Conservation (phyloP, 495 filamentous ascomycete genomes). For the Tirmania nivea region DNA sequence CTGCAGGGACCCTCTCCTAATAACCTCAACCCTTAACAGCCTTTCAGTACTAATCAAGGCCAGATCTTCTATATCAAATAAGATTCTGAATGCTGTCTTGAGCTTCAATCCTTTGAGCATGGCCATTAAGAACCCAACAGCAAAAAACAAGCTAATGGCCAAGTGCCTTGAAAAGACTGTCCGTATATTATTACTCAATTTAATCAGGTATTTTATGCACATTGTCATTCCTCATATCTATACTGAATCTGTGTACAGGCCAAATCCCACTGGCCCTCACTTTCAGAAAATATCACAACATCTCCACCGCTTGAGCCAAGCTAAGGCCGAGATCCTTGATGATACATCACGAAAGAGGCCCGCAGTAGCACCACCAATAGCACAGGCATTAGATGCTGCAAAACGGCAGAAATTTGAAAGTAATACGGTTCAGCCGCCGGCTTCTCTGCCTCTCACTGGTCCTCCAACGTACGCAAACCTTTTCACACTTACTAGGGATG, state of each 20-base stretch:
- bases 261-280: slow-evolving; percentile 17
- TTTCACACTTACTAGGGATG: slow-evolving; percentile 62
- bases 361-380: slow-evolving; percentile 26
- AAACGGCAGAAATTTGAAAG: slow-evolving; percentile 51
- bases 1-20: slow-evolving; percentile 60
- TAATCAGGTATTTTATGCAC: slow-evolving; percentile 21
- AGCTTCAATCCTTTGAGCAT: slow-evolving; percentile 77
- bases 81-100: slow-evolving; percentile 64
- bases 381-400: slow-evolving; percentile 37
- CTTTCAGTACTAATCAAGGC: slow-evolving; percentile 59
- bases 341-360: slow-evolving; percentile 52
- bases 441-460: slow-evolving; percentile 28
- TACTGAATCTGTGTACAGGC: slow-evolving; percentile 4
- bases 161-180: slow-evolving; percentile 90
- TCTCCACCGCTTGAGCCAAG: slow-evolving; percentile 53
- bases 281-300: slow-evolving; percentile 57
- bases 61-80: slow-evolving; percentile 56
- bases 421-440: slow-evolving; percentile 27
- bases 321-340: slow-evolving; percentile 52
- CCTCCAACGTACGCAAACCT: slow-evolving; percentile 47
- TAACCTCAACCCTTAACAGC: slow-evolving; percentile 80
- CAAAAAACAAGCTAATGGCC: slow-evolving; percentile 55
- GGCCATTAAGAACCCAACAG: slow-evolving; percentile 51
- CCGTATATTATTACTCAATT: slow-evolving; percentile 54
- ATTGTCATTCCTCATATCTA: not conserved